Percentiles rank a stretch among this genome's conserved stretches.
phyloP scores from a whole-genome alignment of 345 rosid species.

The Pugionium cornutum region DNA sequence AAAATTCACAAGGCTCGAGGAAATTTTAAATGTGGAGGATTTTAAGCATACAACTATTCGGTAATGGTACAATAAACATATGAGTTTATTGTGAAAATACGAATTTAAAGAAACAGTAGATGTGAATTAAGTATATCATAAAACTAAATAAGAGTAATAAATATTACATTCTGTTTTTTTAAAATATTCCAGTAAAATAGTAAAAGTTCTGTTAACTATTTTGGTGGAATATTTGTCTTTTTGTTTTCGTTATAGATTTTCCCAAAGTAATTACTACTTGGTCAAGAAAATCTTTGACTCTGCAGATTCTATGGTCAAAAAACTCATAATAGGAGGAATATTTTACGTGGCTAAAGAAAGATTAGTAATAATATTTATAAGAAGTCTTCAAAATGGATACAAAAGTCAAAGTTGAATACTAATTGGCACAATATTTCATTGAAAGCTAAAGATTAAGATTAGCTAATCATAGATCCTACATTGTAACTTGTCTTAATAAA shows the following conservation, averaged over 20 bases:
- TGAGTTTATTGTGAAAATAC: not conserved
- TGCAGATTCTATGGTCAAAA: conserved; percentile 26
- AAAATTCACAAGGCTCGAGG: conserved; percentile 34
- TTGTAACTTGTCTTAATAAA: not conserved
- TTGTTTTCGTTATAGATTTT: conserved; percentile 5
- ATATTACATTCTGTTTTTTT: too few species aligned
- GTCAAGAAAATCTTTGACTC: conserved; percentile 28
- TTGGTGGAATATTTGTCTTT: conserved; percentile 13
- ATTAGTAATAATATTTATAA: not conserved
- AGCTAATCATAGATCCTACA: conserved; percentile 16
- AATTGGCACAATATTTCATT: conserved; percentile 25
- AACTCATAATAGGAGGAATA: conserved; percentile 17
- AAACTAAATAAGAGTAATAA: too few species aligned
- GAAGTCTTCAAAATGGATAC: conserved; percentile 12
- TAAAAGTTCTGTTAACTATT: not conserved
- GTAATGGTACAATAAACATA: conserved; percentile 4
- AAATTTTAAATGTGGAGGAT: conserved; percentile 15
- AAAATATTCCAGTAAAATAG: too few species aligned
- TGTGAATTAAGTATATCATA: too few species aligned
- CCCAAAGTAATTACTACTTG: conserved; percentile 14
- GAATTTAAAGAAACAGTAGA: too few species aligned
- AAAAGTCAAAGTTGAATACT: conserved; percentile 26
- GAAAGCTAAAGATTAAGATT: conserved; percentile 28
- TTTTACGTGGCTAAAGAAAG: conserved; percentile 22
- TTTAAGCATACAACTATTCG: conserved; percentile 8